Percentiles rank a stretch among this genome's conserved stretches.
phyloP scores from a whole-genome alignment of 2,329 filamentous ascomycete species.

The Alternaria ventricosa region DNA sequence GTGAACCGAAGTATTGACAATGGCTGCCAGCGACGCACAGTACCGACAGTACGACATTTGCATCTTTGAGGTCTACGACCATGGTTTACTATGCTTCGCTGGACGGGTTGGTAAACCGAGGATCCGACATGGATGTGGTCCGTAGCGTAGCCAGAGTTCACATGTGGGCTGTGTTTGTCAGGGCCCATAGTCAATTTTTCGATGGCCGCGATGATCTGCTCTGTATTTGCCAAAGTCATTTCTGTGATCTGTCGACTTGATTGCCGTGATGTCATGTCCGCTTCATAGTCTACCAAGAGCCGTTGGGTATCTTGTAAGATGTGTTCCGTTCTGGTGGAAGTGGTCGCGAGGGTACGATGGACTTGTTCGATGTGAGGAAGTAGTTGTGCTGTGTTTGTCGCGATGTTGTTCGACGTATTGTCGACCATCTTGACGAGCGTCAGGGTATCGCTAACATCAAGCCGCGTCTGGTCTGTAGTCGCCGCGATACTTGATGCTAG shows the following conservation, averaged over 20 bases:
- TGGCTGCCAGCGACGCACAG: background rate
- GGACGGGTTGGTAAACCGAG: accelerated
- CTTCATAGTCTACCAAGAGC: background rate
- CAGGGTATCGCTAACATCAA: background rate
- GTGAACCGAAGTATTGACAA: background rate
- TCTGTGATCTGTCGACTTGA: background rate
- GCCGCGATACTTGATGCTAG: background rate
- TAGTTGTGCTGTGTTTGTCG: background rate
- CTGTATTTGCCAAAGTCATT: background rate
- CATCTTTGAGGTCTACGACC: background rate
- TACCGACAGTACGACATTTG: background rate
- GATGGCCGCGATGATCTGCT: background rate
- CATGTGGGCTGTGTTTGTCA: accelerated
- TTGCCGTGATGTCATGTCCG: accelerated
- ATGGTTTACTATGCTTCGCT: accelerated
- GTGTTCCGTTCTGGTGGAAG: background rate
- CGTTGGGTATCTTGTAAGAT: background rate
- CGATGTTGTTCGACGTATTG: accelerated
- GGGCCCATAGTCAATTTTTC: background rate
- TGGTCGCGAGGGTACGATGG: accelerated
- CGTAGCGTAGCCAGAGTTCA: accelerated
- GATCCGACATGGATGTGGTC: background rate
- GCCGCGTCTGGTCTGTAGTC: background rate
- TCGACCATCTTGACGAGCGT: background rate
- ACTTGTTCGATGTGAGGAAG: background rate